Conservation (phyloP, 2,329 filamentous ascomycete genomes). For the Stagonosporopsis cucurbitacearum region DNA sequence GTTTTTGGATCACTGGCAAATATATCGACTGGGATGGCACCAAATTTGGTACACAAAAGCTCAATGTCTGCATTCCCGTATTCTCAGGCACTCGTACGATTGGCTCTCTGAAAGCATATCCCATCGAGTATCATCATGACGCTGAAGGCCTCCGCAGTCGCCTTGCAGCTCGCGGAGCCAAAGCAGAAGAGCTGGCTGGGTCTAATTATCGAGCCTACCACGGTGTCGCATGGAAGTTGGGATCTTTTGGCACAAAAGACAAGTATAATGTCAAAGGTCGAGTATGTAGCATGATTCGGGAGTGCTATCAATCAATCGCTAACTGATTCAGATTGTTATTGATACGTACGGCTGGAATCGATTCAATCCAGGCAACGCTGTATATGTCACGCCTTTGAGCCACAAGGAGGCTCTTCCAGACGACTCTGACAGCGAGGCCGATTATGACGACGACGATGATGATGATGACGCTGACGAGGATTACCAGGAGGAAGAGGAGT, state of each 20-base stretch:
- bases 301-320: constrained; percentile 48
- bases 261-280: constrained; percentile 25
- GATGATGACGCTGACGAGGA: constrained; percentile 38
- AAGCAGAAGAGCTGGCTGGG: constrained; percentile 77
- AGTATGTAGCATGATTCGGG: neutral
- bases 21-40: constrained; percentile 44
- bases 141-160: constrained; percentile 66
- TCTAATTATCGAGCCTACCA: constrained; percentile 81
- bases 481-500: constrained; percentile 4
- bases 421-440: constrained; percentile 18
- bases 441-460: constrained; percentile 26
- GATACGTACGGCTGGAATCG: constrained; percentile 60
- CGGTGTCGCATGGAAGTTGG: constrained; percentile 59
- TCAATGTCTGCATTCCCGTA: constrained; percentile 30
- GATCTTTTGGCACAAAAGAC: constrained; percentile 37
- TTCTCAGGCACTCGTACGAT: constrained; percentile 85
- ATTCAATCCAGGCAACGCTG: constrained; percentile 53
- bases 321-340: constrained; percentile 54
- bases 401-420: constrained; percentile 32
- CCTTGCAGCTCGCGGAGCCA: constrained; percentile 79
- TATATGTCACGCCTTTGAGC: constrained; percentile 49
- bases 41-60: constrained; percentile 32
- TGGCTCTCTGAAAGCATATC: constrained; percentile 75
- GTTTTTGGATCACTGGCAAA: constrained; percentile 32
- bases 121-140: constrained; percentile 78